Evolutionary conservation across 2,329 filamentous ascomycete species (phyloP).

Genomic region (Aspergillus texensis): DNA sequence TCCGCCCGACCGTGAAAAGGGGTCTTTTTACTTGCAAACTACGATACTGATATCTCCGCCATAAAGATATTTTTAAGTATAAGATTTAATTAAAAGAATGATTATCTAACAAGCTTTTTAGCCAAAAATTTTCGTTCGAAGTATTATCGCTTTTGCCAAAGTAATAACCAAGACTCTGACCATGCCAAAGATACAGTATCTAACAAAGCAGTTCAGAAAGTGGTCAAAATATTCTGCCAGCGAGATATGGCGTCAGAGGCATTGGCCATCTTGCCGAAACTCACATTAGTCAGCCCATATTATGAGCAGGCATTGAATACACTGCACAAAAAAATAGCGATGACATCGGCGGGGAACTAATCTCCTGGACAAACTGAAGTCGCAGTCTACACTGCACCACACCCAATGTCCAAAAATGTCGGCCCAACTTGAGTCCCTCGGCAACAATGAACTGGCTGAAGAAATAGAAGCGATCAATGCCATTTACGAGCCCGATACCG

Average conservation of each 20-base stretch:
- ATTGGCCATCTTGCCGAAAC: not conserved
- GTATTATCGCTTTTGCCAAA: not conserved
- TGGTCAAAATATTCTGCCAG: not conserved
- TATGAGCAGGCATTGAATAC: not conserved
- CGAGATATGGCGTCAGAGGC: not conserved
- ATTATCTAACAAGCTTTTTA: not conserved
- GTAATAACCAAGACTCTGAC: not conserved
- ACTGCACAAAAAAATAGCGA: constrained; percentile 4
- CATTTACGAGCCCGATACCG: constrained; percentile 67
- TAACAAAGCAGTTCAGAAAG: not conserved
- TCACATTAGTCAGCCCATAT: not conserved
- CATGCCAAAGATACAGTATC: not conserved
- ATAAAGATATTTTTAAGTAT: not conserved
- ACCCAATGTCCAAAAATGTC: constrained; percentile 14
- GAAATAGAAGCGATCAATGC: constrained; percentile 53
- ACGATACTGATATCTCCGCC: not conserved
- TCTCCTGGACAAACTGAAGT: not conserved
- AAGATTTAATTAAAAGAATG: not conserved
- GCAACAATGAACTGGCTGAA: constrained; percentile 46
- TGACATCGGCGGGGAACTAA: constrained; percentile 15
- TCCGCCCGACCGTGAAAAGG: not conserved
- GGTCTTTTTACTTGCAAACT: not conserved
- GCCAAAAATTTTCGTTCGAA: not conserved
- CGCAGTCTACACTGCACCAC: not conserved
- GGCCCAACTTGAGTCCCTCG: constrained; percentile 28